phyloP scores from a whole-genome alignment of 2,329 filamentous ascomycete species.

The Metarhizium sp. region DNA sequence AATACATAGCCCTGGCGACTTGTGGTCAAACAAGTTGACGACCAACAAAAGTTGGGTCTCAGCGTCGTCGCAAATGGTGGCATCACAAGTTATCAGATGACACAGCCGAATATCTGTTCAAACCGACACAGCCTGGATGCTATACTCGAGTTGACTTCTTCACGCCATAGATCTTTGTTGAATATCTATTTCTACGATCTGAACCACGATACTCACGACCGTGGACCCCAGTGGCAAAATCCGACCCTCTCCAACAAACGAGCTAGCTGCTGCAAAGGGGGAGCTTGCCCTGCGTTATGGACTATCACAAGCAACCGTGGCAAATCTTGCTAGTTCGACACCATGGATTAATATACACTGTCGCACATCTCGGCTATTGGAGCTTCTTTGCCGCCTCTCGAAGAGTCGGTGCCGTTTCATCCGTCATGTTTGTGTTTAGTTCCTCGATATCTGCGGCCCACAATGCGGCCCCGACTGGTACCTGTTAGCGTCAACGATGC shows the following conservation, averaged over 20 bases:
- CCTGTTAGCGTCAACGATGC: not conserved
- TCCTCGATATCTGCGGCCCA: constrained; percentile 83
- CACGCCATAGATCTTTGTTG: not conserved
- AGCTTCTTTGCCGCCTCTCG: constrained; percentile 40
- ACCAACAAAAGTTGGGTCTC: not conserved
- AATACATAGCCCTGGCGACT: not conserved
- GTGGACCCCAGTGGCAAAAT: not conserved
- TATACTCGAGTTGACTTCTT: not conserved
- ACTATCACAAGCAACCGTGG: not conserved
- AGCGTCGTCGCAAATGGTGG: not conserved
- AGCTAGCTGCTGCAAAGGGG: not conserved
- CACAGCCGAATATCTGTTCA: not conserved
- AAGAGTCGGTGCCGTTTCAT: constrained; percentile 40
- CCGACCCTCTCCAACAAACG: constrained; percentile 1
- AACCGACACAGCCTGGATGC: not conserved
- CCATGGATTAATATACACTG: not conserved
- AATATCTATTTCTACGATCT: not conserved
- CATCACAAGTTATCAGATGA: not conserved
- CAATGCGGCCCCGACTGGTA: constrained; percentile 73
- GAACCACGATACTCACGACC: not conserved
- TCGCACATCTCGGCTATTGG: constrained; percentile 10
- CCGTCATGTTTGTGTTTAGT: constrained; percentile 38
- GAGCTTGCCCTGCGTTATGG: not conserved
- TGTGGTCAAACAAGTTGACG: not conserved
- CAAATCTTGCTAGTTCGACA: not conserved